Base-by-base conservation (phyloP, 805 yeast species). In the Scheffersomyces stipitis region DNA sequence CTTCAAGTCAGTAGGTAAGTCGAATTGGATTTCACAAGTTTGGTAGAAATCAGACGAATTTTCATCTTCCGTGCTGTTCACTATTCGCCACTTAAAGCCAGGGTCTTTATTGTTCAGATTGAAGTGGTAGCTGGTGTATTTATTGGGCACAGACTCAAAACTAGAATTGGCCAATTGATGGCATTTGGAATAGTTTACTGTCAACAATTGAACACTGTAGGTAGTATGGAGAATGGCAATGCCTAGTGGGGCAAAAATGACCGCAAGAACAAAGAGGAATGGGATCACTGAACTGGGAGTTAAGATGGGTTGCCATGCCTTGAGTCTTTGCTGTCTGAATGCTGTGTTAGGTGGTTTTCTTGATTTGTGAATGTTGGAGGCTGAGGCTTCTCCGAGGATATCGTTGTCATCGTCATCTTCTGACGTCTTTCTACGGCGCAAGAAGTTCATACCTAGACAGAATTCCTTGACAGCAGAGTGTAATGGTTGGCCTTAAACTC, bases 281-380 rank as follows among this genome's bases (percentile, higher is more conserved):
- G 98, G 98, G 30, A 93, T 74, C 31, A 91, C 97, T 13, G 95
- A 82, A 47, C 81, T 81, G 12, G 98, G 97, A 1, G 96, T 86
- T 38, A 93, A 75, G 37, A 93, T 87, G 1, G 98, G 99, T 49
- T 79, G 84, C 84, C 83, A 79, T 34, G 85, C 82, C 56, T 80
- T 78, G 49, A 79, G 66, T 39, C 85, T 64, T 62, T 79, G 85
- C 49, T 85, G 95, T 54, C 90, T 74, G 54, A 86, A 86, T 3
- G 90, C 91, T 5, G 91, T 86, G 58, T 86, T 70, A 40, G 72
- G 73, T 3, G 73, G 75, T 39, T 64, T 69, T 24, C 72, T 48
- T 9, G 67, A 63, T 46, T 67, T 68, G 26, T 42, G 51, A 16
- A 51, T 45, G 20, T 53, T 54, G 20, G 55, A 27, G 7, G 40